Evolutionary conservation across 1,139 yeast species (phyloP).

Genomic region (Nakaseomyces uthaithaninus): DNA sequence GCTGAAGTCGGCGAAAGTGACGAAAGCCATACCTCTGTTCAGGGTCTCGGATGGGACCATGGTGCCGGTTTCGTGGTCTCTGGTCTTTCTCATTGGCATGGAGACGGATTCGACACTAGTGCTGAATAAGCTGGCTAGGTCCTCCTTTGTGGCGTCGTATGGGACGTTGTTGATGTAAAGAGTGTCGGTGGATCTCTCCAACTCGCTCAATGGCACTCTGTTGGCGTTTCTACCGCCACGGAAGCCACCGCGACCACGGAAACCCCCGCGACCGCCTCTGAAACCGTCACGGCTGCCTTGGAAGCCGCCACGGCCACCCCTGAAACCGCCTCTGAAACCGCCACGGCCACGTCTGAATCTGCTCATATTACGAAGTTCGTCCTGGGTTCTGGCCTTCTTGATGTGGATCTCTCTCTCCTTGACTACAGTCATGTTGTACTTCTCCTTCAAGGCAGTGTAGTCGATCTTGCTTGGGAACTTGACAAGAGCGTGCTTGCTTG

Average conservation of each 20-base stretch:
- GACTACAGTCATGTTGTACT: conserved; percentile 27
- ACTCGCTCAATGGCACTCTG: conserved; percentile 27
- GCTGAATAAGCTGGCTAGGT: conserved; percentile 29
- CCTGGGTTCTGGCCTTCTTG: conserved; percentile 28
- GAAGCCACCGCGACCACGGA: conserved; percentile 18
- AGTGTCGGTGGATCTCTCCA: conserved; percentile 32
- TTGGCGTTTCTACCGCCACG: conserved; percentile 20
- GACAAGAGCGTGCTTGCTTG: conserved; percentile 30
- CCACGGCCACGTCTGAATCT: conserved; percentile 15
- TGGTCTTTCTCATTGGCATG: conserved; percentile 31
- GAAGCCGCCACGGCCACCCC: conserved; percentile 14
- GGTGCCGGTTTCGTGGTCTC: conserved; percentile 25
- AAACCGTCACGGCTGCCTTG: conserved; percentile 16
- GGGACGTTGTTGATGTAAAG: conserved; percentile 31
- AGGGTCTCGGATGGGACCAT: conserved; percentile 24
- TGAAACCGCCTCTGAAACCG: conserved; percentile 12
- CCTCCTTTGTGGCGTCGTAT: conserved; percentile 29
- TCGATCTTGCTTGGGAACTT: conserved; percentile 29
- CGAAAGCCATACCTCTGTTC: conserved; percentile 33
- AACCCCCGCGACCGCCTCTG: conserved; percentile 18
- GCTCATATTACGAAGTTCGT: conserved; percentile 15
- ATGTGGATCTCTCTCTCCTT: conserved; percentile 30
- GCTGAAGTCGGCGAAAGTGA: conserved; percentile 22
- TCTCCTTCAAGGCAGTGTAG: conserved; percentile 26
- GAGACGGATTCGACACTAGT: conserved; percentile 25